Conservation (phyloP, 2,329 filamentous ascomycete species). For the Harringtonia lauricola region DNA sequence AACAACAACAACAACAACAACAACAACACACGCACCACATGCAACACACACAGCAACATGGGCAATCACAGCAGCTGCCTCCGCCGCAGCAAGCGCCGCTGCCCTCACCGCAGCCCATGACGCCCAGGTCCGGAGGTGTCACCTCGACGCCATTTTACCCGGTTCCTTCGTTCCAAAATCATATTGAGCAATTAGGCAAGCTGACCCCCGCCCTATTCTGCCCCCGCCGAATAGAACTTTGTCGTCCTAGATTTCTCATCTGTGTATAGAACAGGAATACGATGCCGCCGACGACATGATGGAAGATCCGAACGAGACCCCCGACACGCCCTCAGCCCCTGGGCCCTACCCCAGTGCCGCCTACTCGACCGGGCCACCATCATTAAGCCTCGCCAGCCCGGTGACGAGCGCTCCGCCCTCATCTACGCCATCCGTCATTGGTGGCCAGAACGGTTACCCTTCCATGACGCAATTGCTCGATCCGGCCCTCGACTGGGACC, state of each 20-base stretch:
- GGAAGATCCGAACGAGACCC: conserved; percentile 59
- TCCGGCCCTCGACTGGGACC: conserved; percentile 82
- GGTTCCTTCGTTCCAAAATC: conserved; percentile 75
- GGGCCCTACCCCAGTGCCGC: conserved; percentile 52
- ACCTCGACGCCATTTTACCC: conserved; percentile 57
- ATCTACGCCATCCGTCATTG: conserved; percentile 8
- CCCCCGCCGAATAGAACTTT: conserved; percentile 39
- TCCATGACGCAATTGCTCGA: conserved; percentile 57
- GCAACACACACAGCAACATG: no score
- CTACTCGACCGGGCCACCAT: conserved; percentile 33
- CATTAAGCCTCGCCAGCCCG: conserved; percentile 28
- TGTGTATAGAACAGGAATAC: conserved; percentile 87
- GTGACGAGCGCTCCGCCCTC: conserved; percentile 12
- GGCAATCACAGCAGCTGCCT: conserved; percentile 21
- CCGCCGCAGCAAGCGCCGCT: conserved; percentile 17
- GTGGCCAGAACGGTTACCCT: conserved; percentile 51
- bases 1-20: conserved; percentile 4
- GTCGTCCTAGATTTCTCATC: conserved; percentile 58
- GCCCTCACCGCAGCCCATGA: conserved; percentile 10
- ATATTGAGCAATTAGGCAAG: conserved; percentile 94
- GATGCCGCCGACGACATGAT: conserved; percentile 82
- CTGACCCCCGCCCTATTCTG: conserved; percentile 41
- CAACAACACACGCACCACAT: conserved; percentile 16
- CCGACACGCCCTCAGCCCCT: conserved; percentile 52
- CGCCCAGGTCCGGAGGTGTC: conserved; percentile 20